Base-by-base conservation (phyloP, 768 basidiomycete species). In the Serendipita vermifera region DNA sequence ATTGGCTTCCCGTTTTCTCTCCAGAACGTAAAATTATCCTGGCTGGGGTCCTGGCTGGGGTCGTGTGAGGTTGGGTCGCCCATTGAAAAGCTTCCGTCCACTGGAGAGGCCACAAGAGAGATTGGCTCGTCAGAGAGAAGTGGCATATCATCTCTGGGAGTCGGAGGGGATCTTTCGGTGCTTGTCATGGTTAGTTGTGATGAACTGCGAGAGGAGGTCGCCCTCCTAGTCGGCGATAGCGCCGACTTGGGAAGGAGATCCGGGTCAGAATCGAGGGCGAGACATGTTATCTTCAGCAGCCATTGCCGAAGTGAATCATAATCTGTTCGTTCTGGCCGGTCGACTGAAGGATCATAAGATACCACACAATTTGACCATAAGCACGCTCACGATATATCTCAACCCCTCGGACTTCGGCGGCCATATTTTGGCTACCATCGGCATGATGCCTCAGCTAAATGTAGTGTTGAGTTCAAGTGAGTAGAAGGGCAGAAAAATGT, bases 21-120 rank as follows among this genome's bases (percentile, higher is more conserved):
- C 89, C 92, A 94, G 71, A 99, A 91, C 43, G 79, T 77, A 68
- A 99, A 98, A 70, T 98, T 93, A 64, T 98, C 93, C n/a, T n/a
- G n/a, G n/a, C n/a, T n/a, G n/a, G n/a, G n/a, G 56, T 31, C 17
- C 39, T 6, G 46, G 32, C 26, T 51, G 46, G 26, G 24, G 29
- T 51, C n/a, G 15, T 22, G 32, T 20, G 11, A 15, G 17, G 9
- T 31, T 4, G 46, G 46, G 22, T 22, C 32, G 9, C 46, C 46
- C 7, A 15, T 31, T 11, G 46, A n/a, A n/a, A n/a, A n/a, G n/a
- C n/a, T n/a, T n/a, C n/a, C n/a, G n/a, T n/a, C n/a, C n/a, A n/a
- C n/a, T n/a, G n/a, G n/a, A n/a, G n/a, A n/a, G n/a, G n/a, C n/a
- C n/a, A n/a, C n/a, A n/a, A n/a, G n/a, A n/a, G n/a, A n/a, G n/a